Evolutionary conservation across 1,139 yeast species (phyloP), one percentile per base, ranked within the genome.

Genomic region (Hyphopichia burtonii): DNA sequence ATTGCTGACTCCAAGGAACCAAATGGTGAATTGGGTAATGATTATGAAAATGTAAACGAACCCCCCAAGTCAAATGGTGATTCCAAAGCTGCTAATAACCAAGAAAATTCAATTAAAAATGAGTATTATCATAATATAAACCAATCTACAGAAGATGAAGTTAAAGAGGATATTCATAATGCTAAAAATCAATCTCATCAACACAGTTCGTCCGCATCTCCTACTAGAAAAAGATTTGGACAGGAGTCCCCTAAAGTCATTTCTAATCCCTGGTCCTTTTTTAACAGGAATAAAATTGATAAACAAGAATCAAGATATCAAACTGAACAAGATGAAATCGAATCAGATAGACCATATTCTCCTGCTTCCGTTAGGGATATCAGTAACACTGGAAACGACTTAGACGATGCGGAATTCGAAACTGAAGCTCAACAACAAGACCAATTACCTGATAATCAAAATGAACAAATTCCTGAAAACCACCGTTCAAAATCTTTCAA

Each of bases 201-300:
- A 15, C 12, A 15, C 30, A 18, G n/a, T 8, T 25, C 28, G 3
- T 25, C 28, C 3, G n/a, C 7, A 9, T 25, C 28, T 11, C 30
- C 37, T 17, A 14, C 20, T n/a, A 32, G 36, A 18, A 27, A 31
- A 34, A 19, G 35, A 10, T 30, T 44, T 32, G 48, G 46, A 12
- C 46, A 45, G 25, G 61, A 58, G n/a, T 48, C 61, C 2, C 52
- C 59, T 4, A 49, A 49, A 28, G 48, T 61, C 1, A 52, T 67
- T 10, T 55, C 61, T 1, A 68, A 68, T 41, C 54, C 72, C 0
- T 56, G 63, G 48, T 49, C 59, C 11, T 63, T 65, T 40, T 57
- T 61, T 38, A 54, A 52, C 34, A 44, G 52, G 34, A 25, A 34
- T 5, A 45, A 45, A 20, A 52, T 42, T 6, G 71, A 66, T 43